phyloP scores from a whole-genome alignment of 371 early-diverging fungal genomes.

The Dichotomocladium elegans region DNA sequence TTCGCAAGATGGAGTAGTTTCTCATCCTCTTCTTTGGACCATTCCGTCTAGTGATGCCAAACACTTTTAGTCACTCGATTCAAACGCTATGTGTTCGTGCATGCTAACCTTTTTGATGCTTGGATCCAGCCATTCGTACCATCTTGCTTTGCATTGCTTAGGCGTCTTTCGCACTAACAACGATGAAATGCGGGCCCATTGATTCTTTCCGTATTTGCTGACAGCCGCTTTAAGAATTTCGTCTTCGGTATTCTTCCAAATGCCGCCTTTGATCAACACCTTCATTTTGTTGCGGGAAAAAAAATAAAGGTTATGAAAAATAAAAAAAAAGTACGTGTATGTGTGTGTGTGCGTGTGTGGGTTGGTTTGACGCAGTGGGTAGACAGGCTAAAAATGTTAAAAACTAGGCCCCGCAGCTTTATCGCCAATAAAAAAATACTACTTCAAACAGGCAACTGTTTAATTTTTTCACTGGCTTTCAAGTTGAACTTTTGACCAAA shows the following conservation, averaged over 20 bases:
- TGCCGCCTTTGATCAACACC: conserved; percentile 62
- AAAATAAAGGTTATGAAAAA: not conserved
- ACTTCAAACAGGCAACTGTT: too few species aligned
- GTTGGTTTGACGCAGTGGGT: too few species aligned
- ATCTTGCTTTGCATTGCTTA: conserved; percentile 98
- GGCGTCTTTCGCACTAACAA: conserved; percentile 93
- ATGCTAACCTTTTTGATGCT: conserved; percentile 86
- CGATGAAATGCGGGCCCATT: conserved; percentile 98
- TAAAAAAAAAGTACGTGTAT: not conserved
- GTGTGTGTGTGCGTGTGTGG: too few species aligned
- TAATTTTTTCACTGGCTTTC: too few species aligned
- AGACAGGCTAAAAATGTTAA: too few species aligned
- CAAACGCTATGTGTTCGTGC: not conserved
- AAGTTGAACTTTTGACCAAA: too few species aligned
- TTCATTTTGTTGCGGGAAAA: conserved; percentile 9
- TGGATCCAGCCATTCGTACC: conserved; percentile 99
- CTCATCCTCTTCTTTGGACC: conserved; percentile 98
- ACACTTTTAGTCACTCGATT: not conserved
- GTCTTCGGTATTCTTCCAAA: conserved; percentile 93
- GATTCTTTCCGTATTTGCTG: conserved; percentile 98
- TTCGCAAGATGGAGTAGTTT: conserved; percentile 95
- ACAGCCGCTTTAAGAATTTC: conserved; percentile 97
- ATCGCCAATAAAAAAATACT: too few species aligned
- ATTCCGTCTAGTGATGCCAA: conserved; percentile 72
- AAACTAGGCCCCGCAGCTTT: too few species aligned